phyloP scores from a whole-genome alignment of 352 stramenopile genomes.

The Phytophthora melonis region DNA sequence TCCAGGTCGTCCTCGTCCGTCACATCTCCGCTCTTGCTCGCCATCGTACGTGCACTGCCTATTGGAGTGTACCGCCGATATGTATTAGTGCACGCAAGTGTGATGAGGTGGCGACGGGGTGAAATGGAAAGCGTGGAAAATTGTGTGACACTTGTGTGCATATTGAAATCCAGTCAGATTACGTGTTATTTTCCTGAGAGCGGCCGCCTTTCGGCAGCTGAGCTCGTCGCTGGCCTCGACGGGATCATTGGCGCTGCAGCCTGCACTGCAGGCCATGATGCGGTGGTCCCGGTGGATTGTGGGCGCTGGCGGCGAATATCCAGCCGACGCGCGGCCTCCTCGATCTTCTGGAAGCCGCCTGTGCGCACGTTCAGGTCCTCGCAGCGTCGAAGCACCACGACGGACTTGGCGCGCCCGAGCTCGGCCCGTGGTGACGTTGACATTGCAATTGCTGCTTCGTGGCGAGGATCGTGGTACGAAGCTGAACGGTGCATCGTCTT shows the following conservation, averaged over 20 bases:
- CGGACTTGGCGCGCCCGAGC: conserved; percentile 17
- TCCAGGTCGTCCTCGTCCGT: conserved; percentile 47
- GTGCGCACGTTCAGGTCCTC: conserved; percentile 74
- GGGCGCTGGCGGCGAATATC: conserved; percentile 43
- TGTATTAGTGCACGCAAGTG: background rate
- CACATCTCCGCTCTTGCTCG: conserved; percentile 35
- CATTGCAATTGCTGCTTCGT: conserved; percentile 16
- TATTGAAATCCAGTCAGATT: conserved; percentile 28
- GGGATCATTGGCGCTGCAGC: conserved; percentile 5
- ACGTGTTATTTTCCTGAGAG: conserved; percentile 14
- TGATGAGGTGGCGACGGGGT: background rate
- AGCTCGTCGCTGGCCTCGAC: conserved; percentile 13
- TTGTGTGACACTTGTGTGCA: conserved; percentile 10
- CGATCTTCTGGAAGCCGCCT: conserved; percentile 83
- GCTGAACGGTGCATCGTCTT: conserved; percentile 22
- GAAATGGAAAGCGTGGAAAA: conserved; percentile 25
- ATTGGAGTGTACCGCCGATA: conserved; percentile 3
- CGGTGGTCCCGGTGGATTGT: background rate
- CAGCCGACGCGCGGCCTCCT: conserved; percentile 62
- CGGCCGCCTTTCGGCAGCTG: conserved; percentile 13
- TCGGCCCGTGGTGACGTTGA: background rate
- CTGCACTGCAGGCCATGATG: background rate
- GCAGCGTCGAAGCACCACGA: conserved; percentile 71
- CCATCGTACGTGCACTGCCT: conserved; percentile 20
- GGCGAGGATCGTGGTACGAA: conserved; percentile 7